A percentile compares a stretch with the other conserved stretches of the same genome.
Evolutionary conservation across 2,329 filamentous ascomycete species (phyloP).

Genomic region (Colletotrichum tabaci): DNA sequence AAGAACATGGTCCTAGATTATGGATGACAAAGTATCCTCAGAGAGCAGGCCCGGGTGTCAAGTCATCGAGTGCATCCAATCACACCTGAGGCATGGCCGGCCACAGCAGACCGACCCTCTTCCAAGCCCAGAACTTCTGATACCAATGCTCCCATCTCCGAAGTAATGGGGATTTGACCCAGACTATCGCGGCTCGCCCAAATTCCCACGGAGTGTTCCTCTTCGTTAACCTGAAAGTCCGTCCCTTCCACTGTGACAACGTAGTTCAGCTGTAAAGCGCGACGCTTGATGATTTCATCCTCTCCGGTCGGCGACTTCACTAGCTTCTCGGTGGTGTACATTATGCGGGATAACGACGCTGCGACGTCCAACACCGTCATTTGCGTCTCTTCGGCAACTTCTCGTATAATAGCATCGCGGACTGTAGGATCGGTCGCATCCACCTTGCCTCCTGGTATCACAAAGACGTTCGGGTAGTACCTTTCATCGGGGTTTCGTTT

Average conservation of each 20-base stretch:
- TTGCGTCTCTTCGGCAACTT: conserved; percentile 25
- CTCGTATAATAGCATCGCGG: conserved; percentile 8
- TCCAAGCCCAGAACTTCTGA: background rate
- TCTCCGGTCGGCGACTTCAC: background rate
- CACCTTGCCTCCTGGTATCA: conserved; percentile 25
- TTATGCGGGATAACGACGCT: background rate
- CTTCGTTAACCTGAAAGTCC: background rate
- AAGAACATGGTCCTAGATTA: no score
- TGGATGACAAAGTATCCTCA: no score
- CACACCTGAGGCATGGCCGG: no score
- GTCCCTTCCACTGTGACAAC: background rate
- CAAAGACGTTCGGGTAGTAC: conserved; percentile 7
- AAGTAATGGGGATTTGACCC: background rate
- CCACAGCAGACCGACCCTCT: no score
- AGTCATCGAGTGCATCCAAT: no score
- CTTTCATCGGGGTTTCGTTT: conserved; percentile 2
- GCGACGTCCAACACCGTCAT: background rate
- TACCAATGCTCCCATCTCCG: background rate
- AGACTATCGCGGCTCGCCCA: background rate
- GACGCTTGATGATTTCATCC: background rate
- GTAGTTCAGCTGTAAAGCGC: conserved; percentile 9
- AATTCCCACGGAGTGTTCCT: conserved; percentile 9
- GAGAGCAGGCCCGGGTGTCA: no score
- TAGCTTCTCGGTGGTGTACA: conserved; percentile 1
- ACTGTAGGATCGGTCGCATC: background rate